These are phyloP conservation scores for Penicillium simplicissimum DNA, from an alignment of 495 filamentous ascomycete species.

Conservation along the genomic window DNA sequence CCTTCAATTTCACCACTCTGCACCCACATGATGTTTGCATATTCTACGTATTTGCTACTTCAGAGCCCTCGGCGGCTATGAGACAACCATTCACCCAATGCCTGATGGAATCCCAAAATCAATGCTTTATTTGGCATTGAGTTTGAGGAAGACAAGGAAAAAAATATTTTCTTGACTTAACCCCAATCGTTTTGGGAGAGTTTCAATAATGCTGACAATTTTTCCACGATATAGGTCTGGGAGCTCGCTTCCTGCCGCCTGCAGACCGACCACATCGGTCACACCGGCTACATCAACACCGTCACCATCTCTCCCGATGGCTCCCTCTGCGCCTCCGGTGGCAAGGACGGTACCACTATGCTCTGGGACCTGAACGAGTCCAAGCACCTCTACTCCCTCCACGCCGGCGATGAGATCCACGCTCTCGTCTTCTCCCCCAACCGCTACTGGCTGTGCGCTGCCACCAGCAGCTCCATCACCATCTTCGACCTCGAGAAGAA, in stretches of 20 bases:
- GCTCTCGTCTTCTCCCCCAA: slow-evolving; percentile 99
- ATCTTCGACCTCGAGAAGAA: slow-evolving; percentile 99
- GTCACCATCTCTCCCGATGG: slow-evolving; percentile 99
- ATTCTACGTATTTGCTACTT: slow-evolving; percentile 99
- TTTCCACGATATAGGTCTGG: slow-evolving; percentile 72
- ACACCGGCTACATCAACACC: slow-evolving; percentile 99
- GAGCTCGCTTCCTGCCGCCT: slow-evolving; percentile 98
- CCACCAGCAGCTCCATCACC: slow-evolving; percentile 95
- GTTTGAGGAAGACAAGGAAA: slow-evolving; percentile 20
- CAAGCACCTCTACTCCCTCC: slow-evolving; percentile 99
- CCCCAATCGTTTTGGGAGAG: slow-evolving; percentile 3
- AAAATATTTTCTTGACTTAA: slow-evolving; percentile 15
- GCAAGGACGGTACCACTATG: slow-evolving; percentile 99
- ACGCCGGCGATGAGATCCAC: slow-evolving; percentile 99
- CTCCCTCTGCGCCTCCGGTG: slow-evolving; percentile 97
- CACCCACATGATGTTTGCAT: slow-evolving; percentile 85
- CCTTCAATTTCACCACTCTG: background rate
- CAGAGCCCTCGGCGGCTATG: slow-evolving; percentile 92
- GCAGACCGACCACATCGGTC: slow-evolving; percentile 99
- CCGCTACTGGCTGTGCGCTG: slow-evolving; percentile 99
- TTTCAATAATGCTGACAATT: slow-evolving; percentile 29
- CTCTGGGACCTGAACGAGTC: slow-evolving; percentile 99
- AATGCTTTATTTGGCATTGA: slow-evolving; percentile 25
- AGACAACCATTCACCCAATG: slow-evolving; percentile 90
- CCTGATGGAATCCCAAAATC: slow-evolving; percentile 65